Evolutionary conservation across 176 grass and related monocot genomes (phyloP).

Genomic region (Triticum turgidum): DNA sequence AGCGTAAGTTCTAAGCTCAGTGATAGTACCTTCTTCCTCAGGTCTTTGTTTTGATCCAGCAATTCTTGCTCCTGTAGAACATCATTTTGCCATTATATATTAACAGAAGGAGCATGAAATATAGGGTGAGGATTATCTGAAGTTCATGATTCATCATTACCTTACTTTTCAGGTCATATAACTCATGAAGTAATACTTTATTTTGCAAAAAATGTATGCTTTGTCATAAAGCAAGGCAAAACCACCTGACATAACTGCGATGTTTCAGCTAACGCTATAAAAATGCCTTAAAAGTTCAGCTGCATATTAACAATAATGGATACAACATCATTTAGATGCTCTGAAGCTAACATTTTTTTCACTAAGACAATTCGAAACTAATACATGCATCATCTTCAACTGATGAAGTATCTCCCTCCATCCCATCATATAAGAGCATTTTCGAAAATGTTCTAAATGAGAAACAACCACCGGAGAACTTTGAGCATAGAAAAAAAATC

Average conservation of each 20-base stretch:
- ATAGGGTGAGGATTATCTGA: background rate
- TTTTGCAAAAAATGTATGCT: slow-evolving; percentile 37
- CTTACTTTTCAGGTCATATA: slow-evolving; percentile 80
- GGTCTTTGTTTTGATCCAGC: slow-evolving; percentile 58
- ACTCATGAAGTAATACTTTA: slow-evolving; percentile 62
- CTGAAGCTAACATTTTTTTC: background rate
- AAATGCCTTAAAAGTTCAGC: background rate
- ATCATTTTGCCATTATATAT: background rate
- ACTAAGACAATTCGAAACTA: background rate
- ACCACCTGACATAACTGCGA: background rate
- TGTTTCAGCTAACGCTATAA: background rate
- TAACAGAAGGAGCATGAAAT: background rate
- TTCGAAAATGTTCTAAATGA: too few relatives aligned
- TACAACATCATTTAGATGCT: background rate
- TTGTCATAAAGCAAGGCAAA: background rate
- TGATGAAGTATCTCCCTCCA: background rate
- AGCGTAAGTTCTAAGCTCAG: background rate
- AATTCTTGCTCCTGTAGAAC: slow-evolving; percentile 64
- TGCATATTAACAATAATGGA: background rate
- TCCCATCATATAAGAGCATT: too few relatives aligned
- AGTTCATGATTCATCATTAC: slow-evolving; percentile 26
- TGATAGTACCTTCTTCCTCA: slow-evolving; percentile 64
- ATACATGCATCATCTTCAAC: background rate
- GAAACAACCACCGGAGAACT: too few relatives aligned
- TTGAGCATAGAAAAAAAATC: too few relatives aligned